Percentiles rank a stretch among this genome's conserved stretches.
phyloP scores from a whole-genome alignment of 371 early-diverging fungal genomes.

The Catenaria anguillulae region DNA sequence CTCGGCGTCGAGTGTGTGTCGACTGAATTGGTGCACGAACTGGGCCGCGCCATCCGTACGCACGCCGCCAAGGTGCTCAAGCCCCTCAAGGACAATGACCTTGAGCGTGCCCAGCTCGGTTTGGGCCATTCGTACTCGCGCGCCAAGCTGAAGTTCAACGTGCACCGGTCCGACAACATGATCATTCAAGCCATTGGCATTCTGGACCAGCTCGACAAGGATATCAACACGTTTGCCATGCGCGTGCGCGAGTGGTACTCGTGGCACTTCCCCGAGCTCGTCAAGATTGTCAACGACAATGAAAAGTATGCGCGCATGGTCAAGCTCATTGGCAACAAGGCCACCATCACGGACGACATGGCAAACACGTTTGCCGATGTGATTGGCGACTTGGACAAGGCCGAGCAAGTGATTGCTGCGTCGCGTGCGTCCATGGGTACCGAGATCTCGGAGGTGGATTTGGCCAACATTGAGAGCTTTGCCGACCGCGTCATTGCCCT shows the following conservation, averaged over 20 bases:
- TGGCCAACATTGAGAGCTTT: conserved; percentile 86
- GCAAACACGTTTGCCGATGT: conserved; percentile 58
- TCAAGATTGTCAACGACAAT: conserved; percentile 87
- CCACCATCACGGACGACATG: conserved; percentile 56
- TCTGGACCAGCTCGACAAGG: conserved; percentile 86
- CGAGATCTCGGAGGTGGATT: conserved; percentile 41
- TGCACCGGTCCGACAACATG: conserved; percentile 80
- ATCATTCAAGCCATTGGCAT: conserved; percentile 81
- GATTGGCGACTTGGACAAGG: conserved; percentile 40
- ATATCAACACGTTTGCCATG: conserved; percentile 87
- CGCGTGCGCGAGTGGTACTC: conserved; percentile 90
- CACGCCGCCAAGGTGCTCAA: conserved; percentile 77
- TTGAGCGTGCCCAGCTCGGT: conserved; percentile 87
- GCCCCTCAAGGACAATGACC: conserved; percentile 78
- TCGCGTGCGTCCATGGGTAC: conserved; percentile 93
- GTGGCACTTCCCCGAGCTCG: conserved; percentile 98
- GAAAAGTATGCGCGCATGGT: conserved; percentile 74
- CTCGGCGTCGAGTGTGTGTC: conserved; percentile 61
- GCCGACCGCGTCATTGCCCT: conserved; percentile 83
- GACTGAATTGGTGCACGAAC: conserved; percentile 66
- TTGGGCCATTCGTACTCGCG: conserved; percentile 95
- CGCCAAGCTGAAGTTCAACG: conserved; percentile 67
- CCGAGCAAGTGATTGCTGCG: conserved; percentile 76
- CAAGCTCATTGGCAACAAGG: conserved; percentile 80
- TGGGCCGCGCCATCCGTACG: conserved; percentile 81